These are phyloP conservation scores for Asterella californica DNA, from an alignment of 225 moss, liverwort and hornwort genomes.

Conservation along the genomic window DNA sequence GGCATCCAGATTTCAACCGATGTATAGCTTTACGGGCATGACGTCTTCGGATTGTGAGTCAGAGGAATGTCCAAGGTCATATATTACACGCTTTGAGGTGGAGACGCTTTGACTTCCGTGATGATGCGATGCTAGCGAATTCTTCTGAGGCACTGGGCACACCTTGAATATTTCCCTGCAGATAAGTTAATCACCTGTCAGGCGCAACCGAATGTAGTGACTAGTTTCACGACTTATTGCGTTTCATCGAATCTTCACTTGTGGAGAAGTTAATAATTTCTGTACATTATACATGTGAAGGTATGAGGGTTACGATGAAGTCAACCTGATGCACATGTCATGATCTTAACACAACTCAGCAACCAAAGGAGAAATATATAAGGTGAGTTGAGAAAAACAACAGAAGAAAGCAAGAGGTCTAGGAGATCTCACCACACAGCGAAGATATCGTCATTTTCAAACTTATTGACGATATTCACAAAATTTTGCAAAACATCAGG, in stretches of 20 bases:
- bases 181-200: not conserved
- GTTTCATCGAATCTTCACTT: no score
- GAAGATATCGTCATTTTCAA: not conserved
- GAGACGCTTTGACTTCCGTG: no score
- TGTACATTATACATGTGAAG: not conserved
- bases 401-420: not conserved
- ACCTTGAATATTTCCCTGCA: not conserved
- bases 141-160: not conserved
- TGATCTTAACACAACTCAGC: not conserved
- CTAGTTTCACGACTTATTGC: not conserved
- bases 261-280: not conserved
- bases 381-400: not conserved
- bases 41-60: no score
- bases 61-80: no score
- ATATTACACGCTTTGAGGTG: no score
- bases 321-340: not conserved
- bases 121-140: no score
- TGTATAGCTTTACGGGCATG: no score
- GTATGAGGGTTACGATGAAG: not conserved
- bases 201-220: not conserved
- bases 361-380: not conserved
- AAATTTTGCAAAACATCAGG: not conserved
- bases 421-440: conserved; percentile 3
- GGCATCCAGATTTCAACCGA: no score
- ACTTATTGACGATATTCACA: not conserved